Conservation (phyloP, 805 yeast species). For the Starmerella sp. region DNA sequence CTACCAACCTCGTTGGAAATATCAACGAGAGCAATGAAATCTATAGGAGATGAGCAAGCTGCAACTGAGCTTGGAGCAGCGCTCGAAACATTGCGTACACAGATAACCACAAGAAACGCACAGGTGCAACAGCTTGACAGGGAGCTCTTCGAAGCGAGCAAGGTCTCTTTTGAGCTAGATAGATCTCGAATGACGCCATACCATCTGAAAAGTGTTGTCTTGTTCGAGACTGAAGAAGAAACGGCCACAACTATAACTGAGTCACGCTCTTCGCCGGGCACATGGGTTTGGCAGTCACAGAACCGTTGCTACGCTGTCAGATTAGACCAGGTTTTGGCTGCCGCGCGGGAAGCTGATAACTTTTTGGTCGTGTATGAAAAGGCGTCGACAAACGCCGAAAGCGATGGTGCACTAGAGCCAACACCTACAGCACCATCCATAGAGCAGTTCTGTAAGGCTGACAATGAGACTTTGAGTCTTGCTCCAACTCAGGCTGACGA, state of each 20-base stretch:
- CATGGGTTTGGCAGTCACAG: background rate
- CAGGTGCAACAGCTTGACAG: background rate
- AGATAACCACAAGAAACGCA: background rate
- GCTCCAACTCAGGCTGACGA: background rate
- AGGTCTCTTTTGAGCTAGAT: background rate
- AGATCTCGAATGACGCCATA: background rate
- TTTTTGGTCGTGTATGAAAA: constrained; percentile 10
- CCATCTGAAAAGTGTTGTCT: background rate
- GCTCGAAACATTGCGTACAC: background rate
- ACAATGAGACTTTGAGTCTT: background rate
- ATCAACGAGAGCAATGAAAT: background rate
- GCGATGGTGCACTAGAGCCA: background rate
- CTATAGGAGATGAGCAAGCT: background rate
- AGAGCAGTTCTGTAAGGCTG: background rate
- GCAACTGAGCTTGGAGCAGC: background rate
- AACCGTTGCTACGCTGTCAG: background rate
- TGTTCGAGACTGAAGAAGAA: background rate
- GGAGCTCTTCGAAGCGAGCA: background rate
- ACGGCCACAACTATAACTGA: background rate
- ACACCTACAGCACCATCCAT: constrained; percentile 4
- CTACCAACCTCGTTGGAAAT: background rate
- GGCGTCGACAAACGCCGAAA: background rate
- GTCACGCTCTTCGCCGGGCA: background rate
- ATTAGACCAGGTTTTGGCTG: constrained; percentile 3
- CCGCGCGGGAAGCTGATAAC: background rate